Base-by-base conservation (phyloP, 805 yeast genomes). In the Jamesozyma hellenica region DNA sequence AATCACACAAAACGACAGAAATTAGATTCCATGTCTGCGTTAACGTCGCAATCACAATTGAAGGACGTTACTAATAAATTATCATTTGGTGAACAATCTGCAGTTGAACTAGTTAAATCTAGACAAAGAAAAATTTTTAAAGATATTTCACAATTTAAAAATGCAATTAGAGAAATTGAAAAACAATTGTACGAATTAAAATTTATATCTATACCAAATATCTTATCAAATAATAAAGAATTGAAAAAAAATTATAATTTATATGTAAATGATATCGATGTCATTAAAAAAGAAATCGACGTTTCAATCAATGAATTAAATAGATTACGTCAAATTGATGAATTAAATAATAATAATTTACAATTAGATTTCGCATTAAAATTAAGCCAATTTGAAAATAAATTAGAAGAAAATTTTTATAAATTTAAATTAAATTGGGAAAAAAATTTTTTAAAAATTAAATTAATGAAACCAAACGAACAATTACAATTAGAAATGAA, bases 381-480 rank as follows among this genome's bases (percentile, higher is more conserved):
- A 12, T 30, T 53, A 3, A 55, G 51, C 30, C 53, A 51, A 32
- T 37, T 46, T 28, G 51, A 52, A 32, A 58, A 49, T 30, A 45
- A 45, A 29, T 41, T 52, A 35, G 50, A 51, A 18, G 39, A 43
- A 32, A 43, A 46, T 15, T 29, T 47, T 26, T 47, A 52, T 18
- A 45, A 43, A 4, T 40, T 40, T 25, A 46, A 42, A n/a, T 25
- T 41, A 17, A 34, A 44, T 15, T 49, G 53, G 51, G 58, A 53
- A 26, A 42, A 36, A 15, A 38, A 53, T 16, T 36, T 56, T 13
- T 36, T 50, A 33, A 49, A 53, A 16, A 35, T 49, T 11, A 56
- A 54, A 25, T 56, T 59, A 36, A 17, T 50, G 28, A 61, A 61
- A 37, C 60, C 60, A 17, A 50, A 55, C 37, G 58, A 64, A 17